These are phyloP conservation scores for Coffea eugenioides DNA, from an alignment of 257 asterid species.

Conservation along the genomic window DNA sequence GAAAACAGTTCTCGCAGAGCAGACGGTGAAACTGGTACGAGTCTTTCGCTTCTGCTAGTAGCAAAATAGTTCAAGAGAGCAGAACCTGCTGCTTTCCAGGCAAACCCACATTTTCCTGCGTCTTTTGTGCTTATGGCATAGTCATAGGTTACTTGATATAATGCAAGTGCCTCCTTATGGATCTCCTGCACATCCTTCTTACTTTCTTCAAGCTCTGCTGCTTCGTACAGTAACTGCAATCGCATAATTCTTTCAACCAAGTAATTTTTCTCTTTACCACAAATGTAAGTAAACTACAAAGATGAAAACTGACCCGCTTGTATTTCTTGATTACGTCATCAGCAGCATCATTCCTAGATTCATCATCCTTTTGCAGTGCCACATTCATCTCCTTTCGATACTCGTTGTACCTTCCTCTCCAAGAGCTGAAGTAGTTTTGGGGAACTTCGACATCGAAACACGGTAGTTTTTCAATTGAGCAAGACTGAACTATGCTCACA, in stretches of 20 bases:
- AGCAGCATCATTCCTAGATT: constrained; percentile 42
- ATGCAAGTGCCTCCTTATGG: constrained; percentile 58
- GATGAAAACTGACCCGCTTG: constrained; percentile 45
- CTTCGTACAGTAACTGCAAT: constrained; percentile 65
- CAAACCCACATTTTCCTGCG: constrained; percentile 51
- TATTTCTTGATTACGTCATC: constrained; percentile 51
- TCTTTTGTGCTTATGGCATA: constrained; percentile 22
- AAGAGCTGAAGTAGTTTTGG: constrained; percentile 25
- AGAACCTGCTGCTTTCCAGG: constrained; percentile 75
- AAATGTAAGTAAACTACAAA: background rate
- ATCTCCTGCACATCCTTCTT: constrained; percentile 26
- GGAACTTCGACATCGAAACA: constrained; percentile 35
- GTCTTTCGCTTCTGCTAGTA: constrained; percentile 37
- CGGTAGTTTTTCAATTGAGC: constrained; percentile 44
- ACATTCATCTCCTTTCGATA: constrained; percentile 52
- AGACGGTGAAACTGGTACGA: constrained; percentile 41
- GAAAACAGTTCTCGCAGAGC: constrained; percentile 47
- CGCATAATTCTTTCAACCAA: background rate
- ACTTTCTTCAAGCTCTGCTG: constrained; percentile 58
- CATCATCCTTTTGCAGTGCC: constrained; percentile 34
- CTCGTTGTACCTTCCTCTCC: constrained; percentile 40
- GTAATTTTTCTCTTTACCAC: background rate
- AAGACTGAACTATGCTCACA: too few species aligned
- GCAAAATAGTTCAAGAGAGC: constrained; percentile 54
- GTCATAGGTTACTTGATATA: constrained; percentile 52